Evolutionary conservation across 192 early-diverging fungal genomes (phyloP), one percentile per base, ranked within the genome.

Genomic region (Backusella westeae): DNA sequence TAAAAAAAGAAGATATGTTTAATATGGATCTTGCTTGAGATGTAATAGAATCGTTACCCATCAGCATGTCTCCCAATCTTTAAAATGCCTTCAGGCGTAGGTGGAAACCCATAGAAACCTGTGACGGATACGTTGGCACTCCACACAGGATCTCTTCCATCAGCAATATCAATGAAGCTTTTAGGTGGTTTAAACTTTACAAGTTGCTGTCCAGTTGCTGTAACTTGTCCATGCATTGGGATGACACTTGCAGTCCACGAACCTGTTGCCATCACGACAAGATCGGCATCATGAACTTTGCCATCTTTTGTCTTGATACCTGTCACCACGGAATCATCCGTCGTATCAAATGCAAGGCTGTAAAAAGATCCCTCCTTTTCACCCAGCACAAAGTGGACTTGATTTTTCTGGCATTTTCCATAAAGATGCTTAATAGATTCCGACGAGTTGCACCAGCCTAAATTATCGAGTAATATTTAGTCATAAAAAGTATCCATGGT

Each of bases 181-280:
- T 72, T 19, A 2, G 71, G 75, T 29, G 84, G 77, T 39, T 83
- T 72, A 49, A 90, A 80, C 15, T 90, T 86, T 12, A 89, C 44
- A 12, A 91, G 88, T 6, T 87, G 78, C 71, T 89, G 87, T 32
- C 84, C 89, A 21, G 84, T 82, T 1, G 89, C 82, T 10, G 75
- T 75, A 32, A 89, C 46, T 12, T 80, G 41, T 10, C 59, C 72
- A 21, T 75, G 34, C 59, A 87, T 71, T 36, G 88, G 84, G 8
- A 90, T 63, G 8, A 89, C 6, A 6, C 81, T 77, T 0, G 82
- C 75, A 15, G 85, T 84, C 89, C 89, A 90, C 19, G 84, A 76
- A 0, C 89, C 89, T 26, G 87, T 82, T 8, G 85, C 83, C 15
- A 89, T 56, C 2, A 89, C 35, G 0, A 89, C 84, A 10, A 44